These are phyloP conservation scores for Metschnikowia corniflorae DNA, from an alignment of 805 yeast genomes.

Conservation along the genomic window DNA sequence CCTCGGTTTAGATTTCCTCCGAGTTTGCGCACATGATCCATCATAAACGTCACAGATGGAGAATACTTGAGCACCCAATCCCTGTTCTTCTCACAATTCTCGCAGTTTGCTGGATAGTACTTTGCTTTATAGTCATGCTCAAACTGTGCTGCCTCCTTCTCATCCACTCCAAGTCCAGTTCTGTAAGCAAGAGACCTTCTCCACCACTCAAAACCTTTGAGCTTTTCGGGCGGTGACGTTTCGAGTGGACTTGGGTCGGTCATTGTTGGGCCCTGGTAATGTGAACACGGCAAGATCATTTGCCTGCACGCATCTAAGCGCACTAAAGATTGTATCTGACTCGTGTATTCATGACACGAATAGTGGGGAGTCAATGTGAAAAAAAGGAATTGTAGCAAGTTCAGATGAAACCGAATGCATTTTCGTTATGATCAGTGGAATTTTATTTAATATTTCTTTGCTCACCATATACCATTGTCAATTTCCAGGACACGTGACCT, in stretches of 20 bases:
- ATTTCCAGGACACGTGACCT: too few relatives aligned
- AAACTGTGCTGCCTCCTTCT: slow-evolving; percentile 50
- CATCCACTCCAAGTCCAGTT: slow-evolving; percentile 63
- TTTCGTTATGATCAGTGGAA: too few relatives aligned
- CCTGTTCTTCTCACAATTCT: slow-evolving; percentile 65
- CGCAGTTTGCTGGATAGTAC: slow-evolving; percentile 52
- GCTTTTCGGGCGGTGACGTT: slow-evolving; percentile 31
- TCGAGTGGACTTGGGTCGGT: slow-evolving; percentile 4
- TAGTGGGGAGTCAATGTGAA: too few relatives aligned
- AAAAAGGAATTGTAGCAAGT: too few relatives aligned
- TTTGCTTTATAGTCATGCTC: slow-evolving; percentile 52
- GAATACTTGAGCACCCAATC: slow-evolving; percentile 79
- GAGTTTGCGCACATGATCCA: slow-evolving; percentile 71
- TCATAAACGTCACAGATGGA: slow-evolving; percentile 85
- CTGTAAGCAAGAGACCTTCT: slow-evolving; percentile 64
- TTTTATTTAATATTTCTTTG: too few relatives aligned
- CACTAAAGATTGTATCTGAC: too few relatives aligned
- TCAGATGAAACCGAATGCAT: too few relatives aligned
- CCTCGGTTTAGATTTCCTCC: slow-evolving; percentile 45
- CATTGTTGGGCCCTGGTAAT: slow-evolving; percentile 4
- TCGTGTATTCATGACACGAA: too few relatives aligned
- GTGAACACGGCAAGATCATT: neutral
- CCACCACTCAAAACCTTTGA: slow-evolving; percentile 75
- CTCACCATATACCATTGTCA: too few relatives aligned
- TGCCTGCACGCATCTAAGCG: neutral